Conservation (phyloP, 441 rosid species). For the Croton laevigatus region DNA sequence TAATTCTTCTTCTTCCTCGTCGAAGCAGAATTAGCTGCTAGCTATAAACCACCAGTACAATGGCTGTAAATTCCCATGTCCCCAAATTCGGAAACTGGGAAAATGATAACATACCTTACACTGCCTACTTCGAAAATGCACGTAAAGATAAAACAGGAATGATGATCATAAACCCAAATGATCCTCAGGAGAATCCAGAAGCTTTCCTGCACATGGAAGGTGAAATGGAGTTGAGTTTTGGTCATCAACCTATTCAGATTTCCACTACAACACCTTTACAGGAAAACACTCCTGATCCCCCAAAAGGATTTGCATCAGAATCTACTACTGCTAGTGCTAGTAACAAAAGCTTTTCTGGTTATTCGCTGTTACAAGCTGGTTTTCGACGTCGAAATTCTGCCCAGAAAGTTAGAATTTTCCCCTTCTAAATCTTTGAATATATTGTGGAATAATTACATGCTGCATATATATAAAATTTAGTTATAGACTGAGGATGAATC, state of each 20-base stretch:
- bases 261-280: not conserved
- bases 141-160: slow-evolving; percentile 36
- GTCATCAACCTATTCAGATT: not conserved
- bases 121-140: slow-evolving; percentile 50
- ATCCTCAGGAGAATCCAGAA: slow-evolving; percentile 52
- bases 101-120: slow-evolving; percentile 40
- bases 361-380: not conserved
- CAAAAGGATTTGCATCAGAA: slow-evolving; percentile 8
- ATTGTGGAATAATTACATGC: too few species aligned
- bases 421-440: too few species aligned
- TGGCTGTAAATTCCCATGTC: slow-evolving; percentile 33
- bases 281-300: not conserved
- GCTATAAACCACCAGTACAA: not conserved
- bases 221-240: slow-evolving; percentile 10
- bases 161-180: slow-evolving; percentile 44
- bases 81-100: slow-evolving; percentile 67
- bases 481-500: too few species aligned
- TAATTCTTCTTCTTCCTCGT: not conserved
- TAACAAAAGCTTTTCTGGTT: slow-evolving; percentile 9
- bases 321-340: slow-evolving; percentile 6
- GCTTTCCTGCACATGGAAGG: slow-evolving; percentile 24
- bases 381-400: not conserved
- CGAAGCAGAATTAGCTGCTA: not conserved
- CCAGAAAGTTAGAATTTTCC: not conserved
- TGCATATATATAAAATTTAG: too few species aligned